Evolutionary conservation across 805 yeast species (phyloP), one percentile per base, ranked within the genome.

Genomic region (Zygotorulaspora florentina): DNA sequence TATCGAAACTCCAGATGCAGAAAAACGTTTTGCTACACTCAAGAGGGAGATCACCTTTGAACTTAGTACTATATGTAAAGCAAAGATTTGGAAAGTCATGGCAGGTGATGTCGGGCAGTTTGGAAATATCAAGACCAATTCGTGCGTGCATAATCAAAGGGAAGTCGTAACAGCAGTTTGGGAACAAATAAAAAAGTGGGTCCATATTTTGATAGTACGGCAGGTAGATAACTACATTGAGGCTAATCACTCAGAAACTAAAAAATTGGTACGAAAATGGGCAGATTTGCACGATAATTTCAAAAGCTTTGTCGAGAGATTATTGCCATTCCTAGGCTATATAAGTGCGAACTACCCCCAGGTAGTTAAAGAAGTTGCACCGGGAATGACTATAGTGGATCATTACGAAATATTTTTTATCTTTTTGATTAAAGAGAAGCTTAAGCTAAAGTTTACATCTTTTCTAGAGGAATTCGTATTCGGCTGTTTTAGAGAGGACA

Each of bases 281-380:
- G 16, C 3, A 3, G 16, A 26, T 8, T 6, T 36, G 23, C 33
- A 46, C 13, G 35, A 35, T 13, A 17, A 34, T 16, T 49, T 33
- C 34, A 30, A 17, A 4, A 17, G 3, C 12, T 39, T 40, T 15
- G n/a, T 47, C n/a, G 13, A 20, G 13, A 25, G 42, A n/a, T n/a
- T 50, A 5, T 45, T 39, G 7, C 56, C 58, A n/a, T 23, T 51
- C 2, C 27, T 50, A 3, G 42, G 40, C 8, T 55, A 53, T 39
- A 25, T 45, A 12, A 35, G 36, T 12, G 17, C 17, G 13, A 55
- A 55, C 40, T 50, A 45, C 37, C 50, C 51, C 3, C 16, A 26
- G 16, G 16, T 51, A 1, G 17, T 41, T 16, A 47, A 47, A 16
- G 49, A 49, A 12, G 29, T 44, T 5, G 27, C 43, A 5, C 35